Conservation (phyloP, 208 protist genomes). For the Trypanosoma rangeli region DNA sequence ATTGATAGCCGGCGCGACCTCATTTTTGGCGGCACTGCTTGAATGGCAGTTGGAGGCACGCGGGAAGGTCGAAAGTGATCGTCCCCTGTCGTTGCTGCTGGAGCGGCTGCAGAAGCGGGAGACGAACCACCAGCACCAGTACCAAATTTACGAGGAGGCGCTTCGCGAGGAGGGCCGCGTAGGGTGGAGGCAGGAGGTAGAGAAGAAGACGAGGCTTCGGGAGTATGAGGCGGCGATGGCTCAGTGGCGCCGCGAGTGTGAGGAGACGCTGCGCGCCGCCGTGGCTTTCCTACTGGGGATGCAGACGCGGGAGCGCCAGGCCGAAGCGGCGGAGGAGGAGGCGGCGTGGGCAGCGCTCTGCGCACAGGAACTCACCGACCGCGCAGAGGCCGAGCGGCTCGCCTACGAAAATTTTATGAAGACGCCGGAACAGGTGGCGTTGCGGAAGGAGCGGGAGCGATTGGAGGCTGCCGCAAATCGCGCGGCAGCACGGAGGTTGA, state of each 20-base stretch:
- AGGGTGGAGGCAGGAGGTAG: constrained; percentile 53
- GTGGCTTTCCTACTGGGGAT: constrained; percentile 51
- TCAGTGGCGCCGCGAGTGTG: constrained; percentile 16
- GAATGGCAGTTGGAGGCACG: constrained; percentile 8
- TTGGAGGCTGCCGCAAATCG: constrained; percentile 33
- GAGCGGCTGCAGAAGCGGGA: constrained; percentile 23
- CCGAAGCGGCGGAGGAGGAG: constrained; percentile 29
- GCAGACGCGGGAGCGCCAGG: constrained; percentile 37
- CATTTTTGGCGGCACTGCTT: constrained; percentile 23
- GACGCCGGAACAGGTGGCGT: constrained; percentile 73
- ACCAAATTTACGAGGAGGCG: constrained; percentile 23
- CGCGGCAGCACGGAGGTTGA: constrained; percentile 32
- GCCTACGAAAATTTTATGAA: constrained; percentile 71
- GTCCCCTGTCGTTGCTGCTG: constrained; percentile 10
- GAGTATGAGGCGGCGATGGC: constrained; percentile 14
- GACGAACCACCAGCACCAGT: constrained; percentile 11
- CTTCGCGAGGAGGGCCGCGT: constrained; percentile 46
- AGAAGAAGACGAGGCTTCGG: constrained; percentile 3
- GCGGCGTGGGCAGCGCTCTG: constrained; percentile 24
- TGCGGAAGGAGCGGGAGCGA: constrained; percentile 50
- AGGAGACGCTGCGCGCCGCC: constrained; percentile 44
- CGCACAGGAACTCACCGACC: constrained; percentile 27
- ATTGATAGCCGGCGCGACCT: constrained; percentile 18
- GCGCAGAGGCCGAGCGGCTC: constrained; percentile 46
- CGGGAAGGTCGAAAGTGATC: neutral